Base-by-base conservation (phyloP, 106 monocot species). In the Dendrobium officinale region DNA sequence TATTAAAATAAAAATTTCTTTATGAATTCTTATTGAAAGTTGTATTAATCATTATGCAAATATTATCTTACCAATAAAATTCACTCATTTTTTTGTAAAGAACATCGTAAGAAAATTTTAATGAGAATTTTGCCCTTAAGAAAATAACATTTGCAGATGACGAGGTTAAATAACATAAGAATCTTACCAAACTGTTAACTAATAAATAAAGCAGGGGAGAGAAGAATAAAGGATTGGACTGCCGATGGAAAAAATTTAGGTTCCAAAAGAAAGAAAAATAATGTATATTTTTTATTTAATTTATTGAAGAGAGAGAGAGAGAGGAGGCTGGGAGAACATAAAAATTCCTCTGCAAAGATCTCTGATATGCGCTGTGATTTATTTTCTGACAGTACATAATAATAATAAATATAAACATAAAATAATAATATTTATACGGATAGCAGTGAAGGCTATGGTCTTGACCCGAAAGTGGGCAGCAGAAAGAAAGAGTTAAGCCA, bases 271-370 rank as follows among this genome's bases (percentile, higher is more conserved):
- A 37, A 37, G 37, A 2, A 37, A 37, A 37, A 37, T 37, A 37
- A 37, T 37, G 3, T 54, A 54, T 10, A 54, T 54, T 54, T 10
- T 5, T 54, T 4, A 54, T 54, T 54, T 10, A 10, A 54, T 10
- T 54, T 10, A 54, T 54, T 10, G 16, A 54, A n/a, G 2, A 61
- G 61, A 61, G 61, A 61, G 61, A 33, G 2, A 68, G 26, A 68
- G 13, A 26, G 31, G 17, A 6, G 66, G 68, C 70, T 16, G 16
- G 2, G 37, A 70, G 70, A 70, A 70, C 37, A 15, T 16, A 70
- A 13, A 70, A 70, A 70, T 70, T 70, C 70, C 70, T 40, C 70
- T 70, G 70, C 70, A 37, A 33, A 70, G 33, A 70, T 70, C 70
- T 70, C 70, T 70, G 70, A 70, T 70, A 70, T 70, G 37, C 70